phyloP scores from a whole-genome alignment of 2,329 filamentous ascomycete genomes.

The Fusarium zealandicum region DNA sequence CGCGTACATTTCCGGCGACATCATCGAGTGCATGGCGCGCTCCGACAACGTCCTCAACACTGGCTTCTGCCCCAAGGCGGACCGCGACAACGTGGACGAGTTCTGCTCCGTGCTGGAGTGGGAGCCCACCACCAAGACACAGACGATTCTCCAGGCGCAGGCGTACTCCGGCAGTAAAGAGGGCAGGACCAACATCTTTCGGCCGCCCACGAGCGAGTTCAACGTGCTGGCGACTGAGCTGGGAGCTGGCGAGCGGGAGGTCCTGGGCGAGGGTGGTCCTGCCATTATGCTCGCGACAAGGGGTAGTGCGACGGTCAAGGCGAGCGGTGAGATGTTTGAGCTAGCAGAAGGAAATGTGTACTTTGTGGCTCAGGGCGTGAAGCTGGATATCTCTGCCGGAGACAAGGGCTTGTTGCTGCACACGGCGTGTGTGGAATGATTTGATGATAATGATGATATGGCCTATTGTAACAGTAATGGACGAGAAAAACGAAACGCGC shows the following conservation, averaged over 20 bases:
- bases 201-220: constrained; percentile 75
- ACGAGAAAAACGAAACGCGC: background rate
- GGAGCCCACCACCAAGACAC: constrained; percentile 62
- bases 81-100: constrained; percentile 68
- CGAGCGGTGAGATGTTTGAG: constrained; percentile 32
- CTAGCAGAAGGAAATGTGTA: constrained; percentile 38
- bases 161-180: constrained; percentile 59
- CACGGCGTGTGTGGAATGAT: constrained; percentile 30
- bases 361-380: constrained; percentile 36
- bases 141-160: constrained; percentile 61
- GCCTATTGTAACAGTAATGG: background rate
- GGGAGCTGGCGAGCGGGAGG: constrained; percentile 64
- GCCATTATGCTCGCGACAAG: constrained; percentile 35
- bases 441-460: background rate
- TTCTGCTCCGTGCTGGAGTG: constrained; percentile 72
- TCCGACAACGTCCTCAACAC: constrained; percentile 78
- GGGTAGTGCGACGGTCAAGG: constrained; percentile 31
- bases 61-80: constrained; percentile 73
- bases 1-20: constrained; percentile 75
- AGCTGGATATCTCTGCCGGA: constrained; percentile 31
- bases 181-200: constrained; percentile 69
- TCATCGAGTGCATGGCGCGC: constrained; percentile 81
- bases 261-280: constrained; percentile 31
- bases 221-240: constrained; percentile 69
- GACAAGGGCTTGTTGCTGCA: constrained; percentile 33